Evolutionary conservation across 1,284 basidiomycete species (phyloP).

Genomic region (Irpex rosettiformis): DNA sequence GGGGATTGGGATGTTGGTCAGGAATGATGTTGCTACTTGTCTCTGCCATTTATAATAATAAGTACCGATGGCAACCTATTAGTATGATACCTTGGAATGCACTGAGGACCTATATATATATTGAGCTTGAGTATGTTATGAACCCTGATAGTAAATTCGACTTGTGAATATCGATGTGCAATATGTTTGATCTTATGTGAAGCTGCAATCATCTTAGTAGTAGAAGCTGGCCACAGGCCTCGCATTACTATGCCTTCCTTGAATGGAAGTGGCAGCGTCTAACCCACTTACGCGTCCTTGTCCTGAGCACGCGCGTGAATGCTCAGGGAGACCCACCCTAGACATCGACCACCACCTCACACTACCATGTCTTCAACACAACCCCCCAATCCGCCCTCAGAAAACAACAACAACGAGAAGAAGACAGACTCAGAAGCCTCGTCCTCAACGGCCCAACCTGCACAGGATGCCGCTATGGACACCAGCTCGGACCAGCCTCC

Average conservation of each 20-base stretch:
- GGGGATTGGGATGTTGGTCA: not conserved
- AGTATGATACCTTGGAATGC: not conserved
- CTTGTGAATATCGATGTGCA: not conserved
- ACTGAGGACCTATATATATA: not conserved
- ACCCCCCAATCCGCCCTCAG: slow-evolving; percentile 51
- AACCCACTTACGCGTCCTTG: slow-evolving; percentile 2
- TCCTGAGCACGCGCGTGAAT: not conserved
- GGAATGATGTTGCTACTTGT: not conserved
- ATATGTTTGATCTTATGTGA: too few relatives aligned
- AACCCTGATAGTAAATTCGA: too few relatives aligned
- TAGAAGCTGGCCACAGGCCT: not conserved
- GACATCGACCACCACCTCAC: slow-evolving; percentile 3
- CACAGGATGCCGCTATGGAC: slow-evolving; percentile 59
- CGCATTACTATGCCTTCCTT: not conserved
- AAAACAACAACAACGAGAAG: slow-evolving; percentile 45
- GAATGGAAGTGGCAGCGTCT: not conserved
- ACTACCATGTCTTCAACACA: slow-evolving; percentile 60
- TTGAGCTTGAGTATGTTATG: not conserved
- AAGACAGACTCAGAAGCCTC: slow-evolving; percentile 35
- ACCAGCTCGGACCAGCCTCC: slow-evolving; percentile 62
- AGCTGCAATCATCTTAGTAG: too few relatives aligned
- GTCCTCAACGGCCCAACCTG: slow-evolving; percentile 31
- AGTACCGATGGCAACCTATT: not conserved
- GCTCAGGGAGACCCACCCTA: not conserved
- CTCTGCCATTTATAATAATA: too few relatives aligned